phyloP scores from a whole-genome alignment of 2,329 filamentous ascomycete species.

The Fusarium sp. region DNA sequence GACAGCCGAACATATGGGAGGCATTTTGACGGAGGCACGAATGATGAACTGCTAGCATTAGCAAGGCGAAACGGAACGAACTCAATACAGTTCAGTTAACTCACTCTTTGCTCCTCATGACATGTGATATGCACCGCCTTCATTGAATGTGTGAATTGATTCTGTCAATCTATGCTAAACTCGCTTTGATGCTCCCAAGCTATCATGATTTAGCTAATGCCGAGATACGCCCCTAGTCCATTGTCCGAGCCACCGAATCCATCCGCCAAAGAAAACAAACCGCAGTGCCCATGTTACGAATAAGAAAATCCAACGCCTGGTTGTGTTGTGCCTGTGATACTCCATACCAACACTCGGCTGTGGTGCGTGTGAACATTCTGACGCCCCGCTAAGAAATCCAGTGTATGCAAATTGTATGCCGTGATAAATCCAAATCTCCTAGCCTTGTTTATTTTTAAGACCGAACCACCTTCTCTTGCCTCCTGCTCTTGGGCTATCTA shows the following conservation, averaged over 20 bases:
- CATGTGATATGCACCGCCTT: background rate
- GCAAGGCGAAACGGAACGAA: background rate
- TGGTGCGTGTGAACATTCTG: conserved; percentile 21
- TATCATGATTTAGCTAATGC: conserved; percentile 13
- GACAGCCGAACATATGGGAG: conserved; percentile 23
- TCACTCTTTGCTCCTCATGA: background rate
- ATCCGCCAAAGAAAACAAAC: conserved; percentile 20
- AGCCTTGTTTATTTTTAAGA: conserved; percentile 45
- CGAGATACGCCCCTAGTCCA: conserved; percentile 18
- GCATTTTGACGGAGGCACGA: conserved; percentile 14
- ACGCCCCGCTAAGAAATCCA: conserved; percentile 9
- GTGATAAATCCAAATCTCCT: conserved; percentile 37
- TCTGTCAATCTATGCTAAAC: conserved; percentile 41
- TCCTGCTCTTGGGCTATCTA: conserved; percentile 42
- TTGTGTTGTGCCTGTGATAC: conserved; percentile 17
- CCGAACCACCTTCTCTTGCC: conserved; percentile 54
- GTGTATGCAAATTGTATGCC: conserved; percentile 23
- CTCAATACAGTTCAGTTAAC: conserved; percentile 14
- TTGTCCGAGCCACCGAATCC: conserved; percentile 15
- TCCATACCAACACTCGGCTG: background rate
- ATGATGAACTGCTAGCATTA: conserved; percentile 24
- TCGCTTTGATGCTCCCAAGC: conserved; percentile 15
- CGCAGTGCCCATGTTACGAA: conserved; percentile 19
- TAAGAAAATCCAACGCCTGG: conserved; percentile 39
- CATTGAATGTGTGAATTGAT: conserved; percentile 25